phyloP scores from a whole-genome alignment of 331 rosid genomes.

The Quercus tomentella region DNA sequence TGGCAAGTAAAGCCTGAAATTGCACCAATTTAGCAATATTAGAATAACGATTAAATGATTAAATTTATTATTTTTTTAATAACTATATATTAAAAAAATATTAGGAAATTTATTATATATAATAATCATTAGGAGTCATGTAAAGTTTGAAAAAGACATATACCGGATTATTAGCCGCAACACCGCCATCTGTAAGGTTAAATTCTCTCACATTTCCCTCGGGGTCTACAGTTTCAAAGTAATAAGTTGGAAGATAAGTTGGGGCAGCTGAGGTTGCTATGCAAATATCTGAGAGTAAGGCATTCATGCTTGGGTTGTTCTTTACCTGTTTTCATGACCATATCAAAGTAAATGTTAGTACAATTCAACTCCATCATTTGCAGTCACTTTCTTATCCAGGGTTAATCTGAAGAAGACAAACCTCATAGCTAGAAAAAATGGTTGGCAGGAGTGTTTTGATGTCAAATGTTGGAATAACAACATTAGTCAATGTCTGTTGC shows the following conservation, averaged over 20 bases:
- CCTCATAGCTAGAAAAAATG: constrained; percentile 48
- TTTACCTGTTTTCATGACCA: constrained; percentile 33
- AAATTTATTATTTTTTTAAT: no score
- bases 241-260: constrained; percentile 31
- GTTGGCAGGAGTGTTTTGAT: constrained; percentile 41
- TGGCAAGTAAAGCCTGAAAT: constrained; percentile 40
- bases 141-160: background rate
- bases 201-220: constrained; percentile 4
- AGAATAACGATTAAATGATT: no score
- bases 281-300: constrained; percentile 27
- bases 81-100: background rate
- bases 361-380: background rate
- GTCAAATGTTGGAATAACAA: constrained; percentile 53
- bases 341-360: background rate
- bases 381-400: background rate
- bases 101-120: background rate
- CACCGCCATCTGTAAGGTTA: constrained; percentile 34
- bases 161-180: constrained; percentile 45
- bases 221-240: constrained; percentile 17
- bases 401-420: background rate
- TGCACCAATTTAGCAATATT: background rate
- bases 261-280: constrained; percentile 41
- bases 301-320: constrained; percentile 14
- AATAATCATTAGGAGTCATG: background rate
- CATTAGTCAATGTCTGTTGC: constrained; percentile 38